Conservation (phyloP, 768 basidiomycete genomes). For the Xerocomellus chrysenteron region DNA sequence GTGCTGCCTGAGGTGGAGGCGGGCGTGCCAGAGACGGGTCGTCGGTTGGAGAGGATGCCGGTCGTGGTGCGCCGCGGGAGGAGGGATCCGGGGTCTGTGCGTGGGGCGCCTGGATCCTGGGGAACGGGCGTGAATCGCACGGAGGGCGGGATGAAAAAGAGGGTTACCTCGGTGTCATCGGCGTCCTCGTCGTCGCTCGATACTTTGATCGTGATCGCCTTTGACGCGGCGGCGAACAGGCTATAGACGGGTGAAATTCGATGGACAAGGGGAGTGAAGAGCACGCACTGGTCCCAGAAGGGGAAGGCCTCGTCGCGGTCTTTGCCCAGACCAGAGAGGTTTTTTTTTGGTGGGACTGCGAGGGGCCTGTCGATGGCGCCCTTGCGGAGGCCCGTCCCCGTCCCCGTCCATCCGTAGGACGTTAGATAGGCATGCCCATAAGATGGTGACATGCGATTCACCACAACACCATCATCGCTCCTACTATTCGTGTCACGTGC, state of each 20-base stretch:
- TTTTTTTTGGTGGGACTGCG: conserved; percentile 80
- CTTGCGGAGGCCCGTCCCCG: conserved; percentile 79
- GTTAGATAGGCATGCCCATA: conserved; percentile 66
- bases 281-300: conserved; percentile 95
- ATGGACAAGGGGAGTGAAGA: neutral
- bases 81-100: conserved; percentile 10
- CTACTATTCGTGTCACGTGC: conserved; percentile 6
- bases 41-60: conserved; percentile 73
- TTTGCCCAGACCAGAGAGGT: conserved; percentile 82
- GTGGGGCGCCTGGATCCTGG: conserved; percentile 10
- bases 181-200: conserved; percentile 51
- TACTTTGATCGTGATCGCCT: conserved; percentile 74
- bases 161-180: conserved; percentile 18
- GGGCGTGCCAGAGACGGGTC: conserved; percentile 52
- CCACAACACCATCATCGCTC: neutral
- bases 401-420: conserved; percentile 85
- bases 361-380: conserved; percentile 79
- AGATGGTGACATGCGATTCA: conserved; percentile 13
- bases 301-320: conserved; percentile 95
- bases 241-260: conserved; percentile 10
- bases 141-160: neutral
- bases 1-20: conserved; percentile 44
- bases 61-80: conserved; percentile 62
- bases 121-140: neutral
- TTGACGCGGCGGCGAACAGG: conserved; percentile 78